Conservation (phyloP, 169 alveolate species). For the Plasmodium relictum region DNA sequence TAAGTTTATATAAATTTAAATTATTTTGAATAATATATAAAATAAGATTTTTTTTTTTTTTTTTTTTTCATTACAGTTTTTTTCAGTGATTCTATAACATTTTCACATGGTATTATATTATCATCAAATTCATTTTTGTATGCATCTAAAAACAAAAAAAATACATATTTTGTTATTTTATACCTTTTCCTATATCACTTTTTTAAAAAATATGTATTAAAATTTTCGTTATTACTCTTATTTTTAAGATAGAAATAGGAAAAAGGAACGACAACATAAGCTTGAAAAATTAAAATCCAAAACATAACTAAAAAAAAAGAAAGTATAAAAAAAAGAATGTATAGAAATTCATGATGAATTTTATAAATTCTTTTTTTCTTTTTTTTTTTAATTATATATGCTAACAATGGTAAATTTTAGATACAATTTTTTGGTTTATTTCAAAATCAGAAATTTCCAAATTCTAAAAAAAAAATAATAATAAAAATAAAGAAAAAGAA, state of each 20-base stretch:
- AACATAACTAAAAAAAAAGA: slow-evolving; percentile 49
- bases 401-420: slow-evolving; percentile 66
- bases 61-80: slow-evolving; percentile 38
- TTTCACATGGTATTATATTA: slow-evolving; percentile 35
- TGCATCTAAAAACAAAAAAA: slow-evolving; percentile 1
- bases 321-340: neutral
- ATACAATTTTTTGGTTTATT: slow-evolving; percentile 48
- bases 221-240: slow-evolving; percentile 19
- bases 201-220: neutral
- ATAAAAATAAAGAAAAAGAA: neutral
- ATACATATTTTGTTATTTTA: neutral
- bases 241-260: slow-evolving; percentile 63
- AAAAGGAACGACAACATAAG: slow-evolving; percentile 59
- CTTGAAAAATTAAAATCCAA: slow-evolving; percentile 64
- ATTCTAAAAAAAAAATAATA: slow-evolving; percentile 30
- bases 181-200: neutral
- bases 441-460: slow-evolving; percentile 64
- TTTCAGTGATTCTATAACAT: slow-evolving; percentile 57
- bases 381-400: neutral
- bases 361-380: neutral
- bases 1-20: neutral
- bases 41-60: neutral
- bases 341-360: neutral
- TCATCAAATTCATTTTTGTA: slow-evolving; percentile 73
- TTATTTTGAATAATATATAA: neutral